Evolutionary conservation across 305 asterid species (phyloP).

Genomic region (Fraxinus nigra): DNA sequence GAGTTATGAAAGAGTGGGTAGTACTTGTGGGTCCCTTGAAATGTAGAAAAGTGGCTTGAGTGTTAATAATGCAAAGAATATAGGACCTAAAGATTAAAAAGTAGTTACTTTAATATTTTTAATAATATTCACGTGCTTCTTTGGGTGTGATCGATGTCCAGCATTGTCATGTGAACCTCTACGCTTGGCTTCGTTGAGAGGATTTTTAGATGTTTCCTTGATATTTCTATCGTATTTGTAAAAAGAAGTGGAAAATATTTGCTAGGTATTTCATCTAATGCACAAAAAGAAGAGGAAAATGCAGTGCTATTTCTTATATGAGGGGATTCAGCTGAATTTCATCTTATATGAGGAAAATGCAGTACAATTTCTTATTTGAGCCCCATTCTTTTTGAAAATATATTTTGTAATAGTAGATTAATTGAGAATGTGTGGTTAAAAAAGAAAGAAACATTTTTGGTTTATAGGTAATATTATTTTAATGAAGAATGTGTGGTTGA

Average conservation of each 20-base stretch:
- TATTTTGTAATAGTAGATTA: not conserved
- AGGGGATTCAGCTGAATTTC: too few species aligned
- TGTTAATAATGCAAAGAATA: not conserved
- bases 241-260: not conserved
- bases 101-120: not conserved
- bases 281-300: not conserved
- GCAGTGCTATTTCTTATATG: not conserved
- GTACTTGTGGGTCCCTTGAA: not conserved
- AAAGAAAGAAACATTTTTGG: not conserved
- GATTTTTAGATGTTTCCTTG: not conserved
- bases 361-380: not conserved
- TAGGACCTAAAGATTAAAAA: not conserved
- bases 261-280: not conserved
- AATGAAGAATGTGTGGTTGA: not conserved
- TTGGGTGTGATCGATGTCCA: not conserved
- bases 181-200: not conserved
- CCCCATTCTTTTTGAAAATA: not conserved
- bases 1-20: not conserved
- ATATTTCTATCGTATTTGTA: not conserved
- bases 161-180: not conserved
- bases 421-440: not conserved
- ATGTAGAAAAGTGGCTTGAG: not conserved
- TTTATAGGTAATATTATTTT: too few species aligned
- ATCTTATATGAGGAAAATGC: not conserved
- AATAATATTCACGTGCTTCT: not conserved